Base-by-base conservation (phyloP, 2,329 filamentous ascomycete species). In the Penicillium nordicum region DNA sequence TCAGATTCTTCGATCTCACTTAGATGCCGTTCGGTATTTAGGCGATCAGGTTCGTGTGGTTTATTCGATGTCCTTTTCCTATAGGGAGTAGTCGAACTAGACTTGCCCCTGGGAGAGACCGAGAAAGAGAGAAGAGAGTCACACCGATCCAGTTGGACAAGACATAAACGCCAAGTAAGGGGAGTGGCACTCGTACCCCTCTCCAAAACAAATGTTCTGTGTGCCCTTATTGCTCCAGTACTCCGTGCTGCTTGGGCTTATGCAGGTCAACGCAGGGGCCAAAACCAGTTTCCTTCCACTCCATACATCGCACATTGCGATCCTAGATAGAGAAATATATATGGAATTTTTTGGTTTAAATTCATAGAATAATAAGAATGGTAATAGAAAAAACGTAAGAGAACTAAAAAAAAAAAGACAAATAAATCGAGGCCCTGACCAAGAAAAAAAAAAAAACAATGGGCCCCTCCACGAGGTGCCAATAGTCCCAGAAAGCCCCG, bases 241-340 rank as follows among this genome's bases (percentile, higher is more conserved):
- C 44, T 8, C 41, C 9, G 41, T 54, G 50, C 36, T 50, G 46
- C 50, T 59, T 60, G 51, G 54, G 48, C 54, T 57, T 46, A 59
- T 61, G 60, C 60, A 63, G 57, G 55, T 40, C 5, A 51, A 66
- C 40, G 65, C 64, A 66, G 65, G 65, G 65, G 65, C 62, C 60
- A 56, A 63, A 60, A 55, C 21, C 48, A 51, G 30, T 40, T 50
- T 58, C 30, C 40, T 37, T 38, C 37, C 29, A 30, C 29, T 30
- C 18, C 29, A 29, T 50, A 45, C 40, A 41, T 37, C 43, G 30
- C 36, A 38, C n/a, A 11, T n/a, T 38, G n/a, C n/a, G 46, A 37
- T 27, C 11, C n/a, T n/a, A n/a, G 6, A 34, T 48, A 23, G 25
- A 18, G 27, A 42, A 16, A 21, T 6, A 11, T 32, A 8, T 23